Base-by-base conservation (phyloP, 257 asterid species). In the Solanum paucissectum region DNA sequence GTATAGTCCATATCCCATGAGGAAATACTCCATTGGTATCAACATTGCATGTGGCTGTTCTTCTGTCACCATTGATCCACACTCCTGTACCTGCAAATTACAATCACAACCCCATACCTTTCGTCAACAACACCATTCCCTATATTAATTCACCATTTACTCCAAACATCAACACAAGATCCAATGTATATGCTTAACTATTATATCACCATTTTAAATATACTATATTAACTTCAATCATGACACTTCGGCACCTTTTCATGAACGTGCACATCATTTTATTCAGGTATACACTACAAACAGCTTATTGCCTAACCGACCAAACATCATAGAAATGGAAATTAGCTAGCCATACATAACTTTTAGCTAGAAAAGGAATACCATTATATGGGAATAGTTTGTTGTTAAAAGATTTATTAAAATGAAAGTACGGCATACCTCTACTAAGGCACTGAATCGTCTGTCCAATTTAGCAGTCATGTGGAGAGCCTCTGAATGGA, bases 31-130 rank as follows among this genome's bases (percentile, higher is more conserved):
- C 94, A 95, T 87, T 2, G 98, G 95, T 38, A 93, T 93, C 88
- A 96, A 40, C 99, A 96, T 96, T 73, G 98, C 98, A 66, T 92
- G 98, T 27, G 99, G 99, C 91, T 95, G 98, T 94, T 96, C 99
- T 90, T 95, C 99, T 3, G 99, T 96, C 72, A 96, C 98, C 92
- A 96, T 92, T 77, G 99, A 96, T 89, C 98, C 99, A 86, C 99
- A 96, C 20, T 90, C 90, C 40, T 92, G 96, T 36, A 96, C 99
- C 99, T 96, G 93, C 64, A 42, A 42, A 77, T 40, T 76, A 9
- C 60, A 76, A 76, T 76, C 23, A 76, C 60, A 76, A n/a, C n/a
- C 84, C 84, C 62, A 42, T 77, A 42, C 34, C n/a, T 76, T 40
- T 76, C 60, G 34, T 75, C 27, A 75, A 75, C 55, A 76, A 76